These are phyloP conservation scores for Blastobotrys ciferrii DNA, from an alignment of 1,139 yeast species.

Conservation along the genomic window DNA sequence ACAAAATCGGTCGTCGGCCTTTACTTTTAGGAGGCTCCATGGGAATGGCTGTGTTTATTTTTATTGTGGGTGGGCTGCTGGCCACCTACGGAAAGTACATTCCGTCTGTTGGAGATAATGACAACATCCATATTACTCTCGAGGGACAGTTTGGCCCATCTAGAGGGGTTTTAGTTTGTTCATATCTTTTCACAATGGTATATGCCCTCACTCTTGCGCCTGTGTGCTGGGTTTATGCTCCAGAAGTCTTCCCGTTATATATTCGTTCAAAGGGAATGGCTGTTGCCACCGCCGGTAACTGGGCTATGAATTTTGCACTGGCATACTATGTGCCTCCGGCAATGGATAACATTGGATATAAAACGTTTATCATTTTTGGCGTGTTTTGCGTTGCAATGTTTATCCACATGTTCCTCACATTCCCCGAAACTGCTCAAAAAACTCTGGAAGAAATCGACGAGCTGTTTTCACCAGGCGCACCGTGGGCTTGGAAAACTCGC, in stretches of 20 bases:
- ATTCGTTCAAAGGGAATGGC: slow-evolving; percentile 75
- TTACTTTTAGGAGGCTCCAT: slow-evolving; percentile 36
- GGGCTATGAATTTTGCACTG: slow-evolving; percentile 72
- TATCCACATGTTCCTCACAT: slow-evolving; percentile 53
- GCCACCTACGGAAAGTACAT: slow-evolving; percentile 41
- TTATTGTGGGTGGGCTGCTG: slow-evolving; percentile 44
- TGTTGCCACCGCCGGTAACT: slow-evolving; percentile 68
- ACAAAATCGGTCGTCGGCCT: slow-evolving; percentile 55
- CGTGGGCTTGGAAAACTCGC: slow-evolving; percentile 19
- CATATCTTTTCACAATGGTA: slow-evolving; percentile 56
- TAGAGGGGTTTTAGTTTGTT: slow-evolving; percentile 53
- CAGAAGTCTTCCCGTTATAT: slow-evolving; percentile 68
- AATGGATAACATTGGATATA: slow-evolving; percentile 42
- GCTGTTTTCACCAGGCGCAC: slow-evolving; percentile 30
- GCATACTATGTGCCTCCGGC: slow-evolving; percentile 57
- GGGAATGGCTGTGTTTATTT: slow-evolving; percentile 43
- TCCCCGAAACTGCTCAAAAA: slow-evolving; percentile 74
- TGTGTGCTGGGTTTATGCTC: slow-evolving; percentile 68
- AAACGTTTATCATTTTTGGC: slow-evolving; percentile 43
- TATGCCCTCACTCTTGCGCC: slow-evolving; percentile 75
- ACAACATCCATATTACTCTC: slow-evolving; percentile 48
- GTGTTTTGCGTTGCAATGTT: slow-evolving; percentile 51
- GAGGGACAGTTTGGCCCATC: slow-evolving; percentile 40
- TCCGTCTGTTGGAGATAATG: slow-evolving; percentile 43
- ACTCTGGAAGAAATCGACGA: slow-evolving; percentile 73